phyloP scores from a whole-genome alignment of 805 yeast genomes.

The Yarrowia sp. region DNA sequence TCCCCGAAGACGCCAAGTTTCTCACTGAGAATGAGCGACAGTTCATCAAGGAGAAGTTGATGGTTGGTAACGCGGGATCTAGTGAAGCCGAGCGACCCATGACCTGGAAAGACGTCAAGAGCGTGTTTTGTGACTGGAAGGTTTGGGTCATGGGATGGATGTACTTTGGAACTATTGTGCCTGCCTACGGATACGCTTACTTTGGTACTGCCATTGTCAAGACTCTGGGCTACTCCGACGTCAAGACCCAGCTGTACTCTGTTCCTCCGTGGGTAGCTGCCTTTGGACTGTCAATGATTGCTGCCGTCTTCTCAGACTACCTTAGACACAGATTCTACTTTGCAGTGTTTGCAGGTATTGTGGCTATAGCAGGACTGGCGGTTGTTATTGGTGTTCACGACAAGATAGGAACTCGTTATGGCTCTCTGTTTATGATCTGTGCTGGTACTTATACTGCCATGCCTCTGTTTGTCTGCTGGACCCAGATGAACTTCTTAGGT shows the following conservation, averaged over 20 bases:
- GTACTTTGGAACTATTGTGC: conserved; percentile 70
- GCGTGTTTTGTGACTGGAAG: conserved; percentile 65
- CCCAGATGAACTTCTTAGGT: conserved; percentile 66
- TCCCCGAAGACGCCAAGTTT: conserved; percentile 72
- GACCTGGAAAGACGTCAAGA: conserved; percentile 55
- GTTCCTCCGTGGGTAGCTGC: conserved; percentile 87
- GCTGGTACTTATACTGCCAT: conserved; percentile 66
- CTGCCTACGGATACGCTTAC: conserved; percentile 77
- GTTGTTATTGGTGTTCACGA: conserved; percentile 59
- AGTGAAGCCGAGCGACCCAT: conserved; percentile 60
- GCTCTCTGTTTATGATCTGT: conserved; percentile 66
- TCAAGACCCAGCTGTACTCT: conserved; percentile 77
- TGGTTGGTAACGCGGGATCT: conserved; percentile 57
- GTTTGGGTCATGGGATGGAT: conserved; percentile 64
- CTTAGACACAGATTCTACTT: conserved; percentile 51
- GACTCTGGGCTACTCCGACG: conserved; percentile 69
- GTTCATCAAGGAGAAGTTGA: conserved; percentile 66
- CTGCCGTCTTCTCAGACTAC: conserved; percentile 69
- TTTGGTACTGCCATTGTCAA: conserved; percentile 73
- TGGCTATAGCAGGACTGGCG: conserved; percentile 62
- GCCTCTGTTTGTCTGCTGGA: conserved; percentile 75
- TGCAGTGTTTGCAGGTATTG: conserved; percentile 44
- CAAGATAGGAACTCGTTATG: conserved; percentile 60
- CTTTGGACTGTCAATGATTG: conserved; percentile 66
- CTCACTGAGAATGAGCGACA: conserved; percentile 59